phyloP scores from a whole-genome alignment of 179 eudicot species.

The Drosera spatulata region DNA sequence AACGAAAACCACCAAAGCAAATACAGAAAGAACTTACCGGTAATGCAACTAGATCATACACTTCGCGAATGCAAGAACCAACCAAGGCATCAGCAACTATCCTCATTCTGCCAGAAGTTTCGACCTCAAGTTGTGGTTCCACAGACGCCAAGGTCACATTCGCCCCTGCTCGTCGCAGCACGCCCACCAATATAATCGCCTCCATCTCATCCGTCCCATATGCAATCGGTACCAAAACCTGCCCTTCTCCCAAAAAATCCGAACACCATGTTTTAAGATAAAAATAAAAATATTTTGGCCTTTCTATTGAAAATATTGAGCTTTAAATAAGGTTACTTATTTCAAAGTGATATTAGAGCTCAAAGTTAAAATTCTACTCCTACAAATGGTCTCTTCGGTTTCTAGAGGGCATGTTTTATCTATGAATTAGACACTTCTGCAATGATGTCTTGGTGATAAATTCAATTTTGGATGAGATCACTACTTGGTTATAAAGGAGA shows the following conservation, averaged over 20 bases:
- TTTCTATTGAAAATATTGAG: too few relatives aligned
- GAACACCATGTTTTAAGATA: too few relatives aligned
- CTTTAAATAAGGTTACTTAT: too few relatives aligned
- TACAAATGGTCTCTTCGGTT: too few relatives aligned
- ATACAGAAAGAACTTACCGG: conserved; percentile 40
- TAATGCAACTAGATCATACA: conserved; percentile 75
- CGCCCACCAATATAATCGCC: conserved; percentile 67
- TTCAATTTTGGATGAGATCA: too few relatives aligned
- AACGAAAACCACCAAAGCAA: neutral
- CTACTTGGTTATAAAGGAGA: too few relatives aligned
- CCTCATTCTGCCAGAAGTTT: conserved; percentile 61
- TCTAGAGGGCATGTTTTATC: too few relatives aligned
- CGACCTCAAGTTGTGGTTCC: conserved; percentile 69
- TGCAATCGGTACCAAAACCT: conserved; percentile 92
- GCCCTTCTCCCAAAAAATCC: neutral
- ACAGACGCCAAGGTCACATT: conserved; percentile 82
- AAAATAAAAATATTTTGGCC: too few relatives aligned
- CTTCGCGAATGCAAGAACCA: conserved; percentile 46
- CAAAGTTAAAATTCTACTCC: too few relatives aligned
- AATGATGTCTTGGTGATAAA: too few relatives aligned
- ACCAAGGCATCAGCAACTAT: conserved; percentile 73
- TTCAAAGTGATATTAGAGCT: too few relatives aligned
- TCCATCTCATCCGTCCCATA: conserved; percentile 96
- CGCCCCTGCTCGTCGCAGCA: conserved; percentile 77
- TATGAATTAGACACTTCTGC: too few relatives aligned